A percentile compares a stretch with the other conserved stretches of the same genome.
Conservation (phyloP, 2,329 filamentous ascomycete species). For the Periglandula ipomoeae region DNA sequence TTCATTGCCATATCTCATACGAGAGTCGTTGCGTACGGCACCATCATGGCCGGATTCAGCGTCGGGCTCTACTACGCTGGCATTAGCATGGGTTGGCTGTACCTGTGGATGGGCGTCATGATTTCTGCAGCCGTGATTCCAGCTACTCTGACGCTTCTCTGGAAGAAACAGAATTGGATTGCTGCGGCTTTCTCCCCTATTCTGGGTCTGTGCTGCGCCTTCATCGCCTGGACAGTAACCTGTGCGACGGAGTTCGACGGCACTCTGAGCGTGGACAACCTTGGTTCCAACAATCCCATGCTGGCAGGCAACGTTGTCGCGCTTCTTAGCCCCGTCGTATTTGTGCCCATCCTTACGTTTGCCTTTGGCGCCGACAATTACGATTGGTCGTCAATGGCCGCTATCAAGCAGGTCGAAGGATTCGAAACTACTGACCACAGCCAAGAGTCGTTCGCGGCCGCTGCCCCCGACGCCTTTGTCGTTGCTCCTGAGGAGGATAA, state of each 20-base stretch:
- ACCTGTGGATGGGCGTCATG: conserved; percentile 84
- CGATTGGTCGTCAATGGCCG: conserved; percentile 75
- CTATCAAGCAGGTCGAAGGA: conserved; percentile 61
- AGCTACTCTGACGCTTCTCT: conserved; percentile 69
- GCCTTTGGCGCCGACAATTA: conserved; percentile 55
- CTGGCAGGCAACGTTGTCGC: conserved; percentile 78
- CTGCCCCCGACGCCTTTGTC: conserved; percentile 34
- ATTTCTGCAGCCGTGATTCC: conserved; percentile 79
- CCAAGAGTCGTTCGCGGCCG: conserved; percentile 54
- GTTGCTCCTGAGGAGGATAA: conserved; percentile 34
- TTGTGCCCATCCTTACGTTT: conserved; percentile 66
- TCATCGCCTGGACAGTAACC: conserved; percentile 68
- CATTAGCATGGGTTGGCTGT: conserved; percentile 84
- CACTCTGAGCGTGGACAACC: conserved; percentile 59
- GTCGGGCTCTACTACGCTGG: conserved; percentile 65
- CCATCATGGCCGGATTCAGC: conserved; percentile 69
- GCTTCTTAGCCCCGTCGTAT: conserved; percentile 63
- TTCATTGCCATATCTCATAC: conserved; percentile 73
- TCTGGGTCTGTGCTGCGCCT: conserved; percentile 54
- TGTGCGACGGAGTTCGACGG: conserved; percentile 56
- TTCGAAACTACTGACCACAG: conserved; percentile 31
- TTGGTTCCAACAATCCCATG: conserved; percentile 78
- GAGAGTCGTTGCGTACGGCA: conserved; percentile 59
- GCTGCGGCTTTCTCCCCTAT: conserved; percentile 60
- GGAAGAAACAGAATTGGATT: conserved; percentile 67